These are phyloP conservation scores for Elymus sibiricus DNA, from an alignment of 176 grass and related monocot species.

Conservation along the genomic window DNA sequence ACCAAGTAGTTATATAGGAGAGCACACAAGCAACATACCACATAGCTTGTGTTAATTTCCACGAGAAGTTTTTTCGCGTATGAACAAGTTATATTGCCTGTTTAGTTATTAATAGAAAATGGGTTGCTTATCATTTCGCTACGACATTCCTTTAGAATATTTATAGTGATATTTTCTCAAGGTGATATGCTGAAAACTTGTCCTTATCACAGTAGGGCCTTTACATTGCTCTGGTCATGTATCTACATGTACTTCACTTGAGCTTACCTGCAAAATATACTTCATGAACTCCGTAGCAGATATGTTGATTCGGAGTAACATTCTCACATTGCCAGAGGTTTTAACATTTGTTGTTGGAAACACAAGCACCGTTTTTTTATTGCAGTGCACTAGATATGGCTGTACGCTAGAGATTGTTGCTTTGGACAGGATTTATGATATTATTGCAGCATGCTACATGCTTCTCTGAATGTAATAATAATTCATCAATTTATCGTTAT, in stretches of 20 bases:
- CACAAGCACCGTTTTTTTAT: neutral
- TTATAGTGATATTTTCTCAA: neutral
- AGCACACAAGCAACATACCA: neutral
- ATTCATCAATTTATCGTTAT: neutral
- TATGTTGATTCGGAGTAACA: neutral
- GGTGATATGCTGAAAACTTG: neutral
- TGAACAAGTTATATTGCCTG: neutral
- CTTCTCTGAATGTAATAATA: neutral
- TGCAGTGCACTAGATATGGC: neutral
- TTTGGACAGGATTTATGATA: neutral
- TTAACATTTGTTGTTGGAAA: neutral
- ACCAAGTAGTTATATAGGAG: neutral
- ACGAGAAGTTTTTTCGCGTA: neutral
- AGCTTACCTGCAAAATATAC: neutral
- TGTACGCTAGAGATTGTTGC: neutral
- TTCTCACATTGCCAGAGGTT: neutral
- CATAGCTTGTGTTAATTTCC: neutral
- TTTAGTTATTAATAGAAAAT: constrained; percentile 11
- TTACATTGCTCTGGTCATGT: neutral
- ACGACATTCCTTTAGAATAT: neutral
- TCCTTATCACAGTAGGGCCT: neutral
- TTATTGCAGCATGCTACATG: neutral
- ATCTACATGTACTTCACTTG: neutral
- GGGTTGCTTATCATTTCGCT: neutral
- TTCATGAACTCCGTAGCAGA: neutral